These are phyloP conservation scores for Bipolaris gigantea DNA, from an alignment of 2,329 filamentous ascomycete species.

Conservation along the genomic window DNA sequence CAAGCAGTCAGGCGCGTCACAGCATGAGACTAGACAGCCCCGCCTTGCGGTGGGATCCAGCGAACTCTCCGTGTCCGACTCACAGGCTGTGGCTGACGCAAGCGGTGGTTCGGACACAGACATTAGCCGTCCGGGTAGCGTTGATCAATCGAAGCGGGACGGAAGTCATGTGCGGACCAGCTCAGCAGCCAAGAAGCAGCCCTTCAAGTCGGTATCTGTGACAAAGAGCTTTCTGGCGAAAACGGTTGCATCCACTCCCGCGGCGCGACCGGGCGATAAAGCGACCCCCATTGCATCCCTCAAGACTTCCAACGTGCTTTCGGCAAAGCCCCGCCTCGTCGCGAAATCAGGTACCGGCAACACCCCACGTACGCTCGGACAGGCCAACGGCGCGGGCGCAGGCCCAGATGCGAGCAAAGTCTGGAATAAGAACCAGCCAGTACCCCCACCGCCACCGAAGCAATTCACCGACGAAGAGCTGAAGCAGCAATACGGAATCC, in stretches of 20 bases:
- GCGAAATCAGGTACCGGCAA: conserved; percentile 70
- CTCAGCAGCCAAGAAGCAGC: conserved; percentile 68
- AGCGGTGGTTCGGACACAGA: conserved; percentile 79
- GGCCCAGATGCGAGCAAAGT: conserved; percentile 74
- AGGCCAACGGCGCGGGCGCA: conserved; percentile 61
- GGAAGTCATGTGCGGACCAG: conserved; percentile 62
- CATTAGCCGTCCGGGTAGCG: conserved; percentile 60
- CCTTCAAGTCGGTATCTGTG: conserved; percentile 83
- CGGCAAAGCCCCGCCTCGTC: conserved; percentile 70
- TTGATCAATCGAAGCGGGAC: conserved; percentile 57
- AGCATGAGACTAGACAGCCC: conserved; percentile 25
- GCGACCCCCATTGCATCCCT: conserved; percentile 47
- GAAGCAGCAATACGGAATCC: conserved; percentile 80
- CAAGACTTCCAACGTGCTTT: conserved; percentile 53
- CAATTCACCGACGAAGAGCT: conserved; percentile 86
- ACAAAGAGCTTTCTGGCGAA: conserved; percentile 86
- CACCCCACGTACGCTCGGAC: conserved; percentile 54
- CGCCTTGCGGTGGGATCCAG: conserved; percentile 43
- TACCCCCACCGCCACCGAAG: conserved; percentile 70
- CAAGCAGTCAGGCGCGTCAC: conserved; percentile 14
- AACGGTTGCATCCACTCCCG: conserved; percentile 56
- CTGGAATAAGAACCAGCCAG: conserved; percentile 89
- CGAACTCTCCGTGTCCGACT: conserved; percentile 39
- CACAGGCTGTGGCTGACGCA: conserved; percentile 61
- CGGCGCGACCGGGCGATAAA: conserved; percentile 59